phyloP scores from a whole-genome alignment of 139 green algal species.

The Edaphochlamys debaryana region DNA sequence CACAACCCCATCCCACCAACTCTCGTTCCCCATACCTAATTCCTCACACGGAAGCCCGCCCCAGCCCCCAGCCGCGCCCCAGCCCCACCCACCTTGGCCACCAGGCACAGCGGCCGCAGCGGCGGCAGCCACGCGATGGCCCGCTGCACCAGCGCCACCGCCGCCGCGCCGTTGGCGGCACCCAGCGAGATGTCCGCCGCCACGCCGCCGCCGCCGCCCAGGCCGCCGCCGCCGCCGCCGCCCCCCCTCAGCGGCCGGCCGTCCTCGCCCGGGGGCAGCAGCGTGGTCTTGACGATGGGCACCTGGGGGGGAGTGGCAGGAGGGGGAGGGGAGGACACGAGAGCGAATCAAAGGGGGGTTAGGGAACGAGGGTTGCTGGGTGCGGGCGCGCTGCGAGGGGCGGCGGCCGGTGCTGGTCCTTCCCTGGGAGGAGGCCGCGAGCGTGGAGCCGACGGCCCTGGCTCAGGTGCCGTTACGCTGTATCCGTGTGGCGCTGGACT shows the following conservation, averaged over 20 bases:
- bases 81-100: slow-evolving; percentile 58
- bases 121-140: slow-evolving; percentile 39
- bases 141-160: slow-evolving; percentile 47
- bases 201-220: slow-evolving; percentile 18
- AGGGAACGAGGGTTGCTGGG: no score
- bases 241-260: not conserved
- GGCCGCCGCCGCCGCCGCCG: not conserved
- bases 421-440: not conserved
- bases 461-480: no score
- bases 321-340: not conserved
- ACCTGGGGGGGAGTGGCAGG: slow-evolving; percentile 39
- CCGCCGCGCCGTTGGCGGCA: slow-evolving; percentile 71
- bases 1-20: no score
- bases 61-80: no score
- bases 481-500: no score
- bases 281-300: slow-evolving; percentile 81
- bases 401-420: no score
- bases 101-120: slow-evolving; percentile 57
- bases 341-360: no score
- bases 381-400: no score
- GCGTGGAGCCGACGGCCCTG: no score
- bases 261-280: slow-evolving; percentile 21
- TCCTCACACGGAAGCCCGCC: no score
- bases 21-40: no score
- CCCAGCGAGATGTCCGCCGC: slow-evolving; percentile 79